A percentile compares a stretch with the other conserved stretches of the same genome.
Conservation (phyloP, 2,329 filamentous ascomycete genomes). For the Hypocreales sp. region DNA sequence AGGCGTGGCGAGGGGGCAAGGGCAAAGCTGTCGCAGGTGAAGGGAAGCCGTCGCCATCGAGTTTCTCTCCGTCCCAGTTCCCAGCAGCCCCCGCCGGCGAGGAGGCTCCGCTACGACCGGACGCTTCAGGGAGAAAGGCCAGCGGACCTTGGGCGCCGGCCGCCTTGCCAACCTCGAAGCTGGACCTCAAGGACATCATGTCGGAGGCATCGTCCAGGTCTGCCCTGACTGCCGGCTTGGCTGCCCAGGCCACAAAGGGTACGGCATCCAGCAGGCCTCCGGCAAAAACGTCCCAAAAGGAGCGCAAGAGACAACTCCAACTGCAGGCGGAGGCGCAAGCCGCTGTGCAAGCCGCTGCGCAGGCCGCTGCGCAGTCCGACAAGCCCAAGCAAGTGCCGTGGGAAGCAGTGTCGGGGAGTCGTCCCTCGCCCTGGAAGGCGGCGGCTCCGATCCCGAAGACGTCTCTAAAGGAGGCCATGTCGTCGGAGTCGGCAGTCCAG, state of each 20-base stretch:
- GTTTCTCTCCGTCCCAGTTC: constrained; percentile 1
- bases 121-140: constrained; percentile 4
- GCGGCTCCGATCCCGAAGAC: constrained; percentile 30
- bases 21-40: constrained; percentile 1
- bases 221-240: constrained; percentile 36
- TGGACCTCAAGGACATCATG: constrained; percentile 69
- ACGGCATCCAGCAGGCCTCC: constrained; percentile 20
- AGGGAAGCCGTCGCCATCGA: neutral
- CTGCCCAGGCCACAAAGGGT: constrained; percentile 30
- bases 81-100: neutral
- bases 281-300: constrained; percentile 73
- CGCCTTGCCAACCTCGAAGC: constrained; percentile 41
- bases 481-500: constrained; percentile 11
- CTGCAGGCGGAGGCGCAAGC: constrained; percentile 36
- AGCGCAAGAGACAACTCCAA: constrained; percentile 72
- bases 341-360: constrained; percentile 16
- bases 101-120: neutral
- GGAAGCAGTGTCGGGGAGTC: constrained; percentile 25
- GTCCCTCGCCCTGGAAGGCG: constrained; percentile 51
- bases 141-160: constrained; percentile 34
- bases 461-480: constrained; percentile 32
- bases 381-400: constrained; percentile 22
- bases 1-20: constrained; percentile 11
- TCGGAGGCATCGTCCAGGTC: constrained; percentile 36
- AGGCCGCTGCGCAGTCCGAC: constrained; percentile 21